Conservation (phyloP, 176 grass and related monocot species). For the Carex myosuroides region DNA sequence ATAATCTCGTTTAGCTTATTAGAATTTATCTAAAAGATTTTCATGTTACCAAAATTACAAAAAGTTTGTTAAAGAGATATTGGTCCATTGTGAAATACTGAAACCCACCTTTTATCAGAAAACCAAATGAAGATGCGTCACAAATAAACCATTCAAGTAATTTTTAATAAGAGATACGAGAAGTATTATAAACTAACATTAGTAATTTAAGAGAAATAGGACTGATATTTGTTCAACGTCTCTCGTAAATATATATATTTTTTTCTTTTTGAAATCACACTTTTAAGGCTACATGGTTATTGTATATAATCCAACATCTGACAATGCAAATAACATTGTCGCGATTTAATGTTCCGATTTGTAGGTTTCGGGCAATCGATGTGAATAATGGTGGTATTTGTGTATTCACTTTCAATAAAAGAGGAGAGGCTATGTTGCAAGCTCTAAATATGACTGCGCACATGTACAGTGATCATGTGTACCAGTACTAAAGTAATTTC, state of each 20-base stretch:
- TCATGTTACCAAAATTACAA: background rate
- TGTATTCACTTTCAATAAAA: constrained; percentile 61
- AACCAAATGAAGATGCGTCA: background rate
- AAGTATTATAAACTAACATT: background rate
- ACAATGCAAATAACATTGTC: background rate
- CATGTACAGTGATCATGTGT: constrained; percentile 64
- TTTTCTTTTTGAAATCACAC: background rate
- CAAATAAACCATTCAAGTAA: background rate
- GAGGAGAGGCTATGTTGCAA: constrained; percentile 73
- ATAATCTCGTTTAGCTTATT: background rate
- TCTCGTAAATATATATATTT: background rate
- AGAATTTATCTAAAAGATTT: background rate
- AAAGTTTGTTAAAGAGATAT: background rate
- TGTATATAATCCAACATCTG: background rate
- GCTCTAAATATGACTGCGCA: constrained; percentile 81
- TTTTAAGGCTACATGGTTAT: background rate
- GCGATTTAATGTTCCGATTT: background rate
- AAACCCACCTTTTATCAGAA: background rate
- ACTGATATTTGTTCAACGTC: background rate
- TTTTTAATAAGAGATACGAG: background rate
- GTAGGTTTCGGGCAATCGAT: constrained; percentile 67
- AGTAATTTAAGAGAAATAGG: background rate
- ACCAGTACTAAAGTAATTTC: constrained; percentile 33
- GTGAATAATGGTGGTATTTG: constrained; percentile 80
- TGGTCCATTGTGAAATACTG: background rate